phyloP scores from a whole-genome alignment of 768 basidiomycete genomes.

The Leucosporidium scottii region DNA sequence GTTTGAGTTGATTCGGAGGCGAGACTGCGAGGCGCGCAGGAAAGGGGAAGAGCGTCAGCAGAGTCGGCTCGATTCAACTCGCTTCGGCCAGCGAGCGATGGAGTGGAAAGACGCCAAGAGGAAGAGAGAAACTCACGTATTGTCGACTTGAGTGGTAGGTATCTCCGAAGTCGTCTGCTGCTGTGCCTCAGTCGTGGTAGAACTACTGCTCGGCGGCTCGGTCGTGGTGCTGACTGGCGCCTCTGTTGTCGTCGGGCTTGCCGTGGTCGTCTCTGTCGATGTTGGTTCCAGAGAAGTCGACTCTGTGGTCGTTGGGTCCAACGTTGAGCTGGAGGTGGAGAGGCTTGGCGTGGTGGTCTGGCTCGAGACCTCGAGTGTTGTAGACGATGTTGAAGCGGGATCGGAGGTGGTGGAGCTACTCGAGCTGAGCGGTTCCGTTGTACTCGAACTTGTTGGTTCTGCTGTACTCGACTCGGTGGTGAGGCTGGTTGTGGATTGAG shows the following conservation, averaged over 20 bases:
- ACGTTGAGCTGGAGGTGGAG: not conserved
- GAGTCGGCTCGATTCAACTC: too few species aligned
- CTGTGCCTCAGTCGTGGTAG: not conserved
- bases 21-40: not conserved
- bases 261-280: not conserved
- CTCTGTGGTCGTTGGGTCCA: not conserved
- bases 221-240: not conserved
- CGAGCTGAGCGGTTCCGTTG: not conserved
- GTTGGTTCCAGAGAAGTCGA: not conserved
- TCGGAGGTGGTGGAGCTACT: not conserved
- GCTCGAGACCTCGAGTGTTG: not conserved
- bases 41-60: too few species aligned
- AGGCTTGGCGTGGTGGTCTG: too few species aligned
- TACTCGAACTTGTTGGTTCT: not conserved
- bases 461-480: not conserved
- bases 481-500: too few species aligned
- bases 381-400: not conserved
- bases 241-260: not conserved
- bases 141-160: not conserved
- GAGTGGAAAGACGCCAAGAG: not conserved
- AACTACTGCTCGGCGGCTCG: not conserved
- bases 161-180: too few species aligned
- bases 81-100: not conserved
- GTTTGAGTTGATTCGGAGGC: constrained; percentile 4
- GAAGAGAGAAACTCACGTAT: not conserved